phyloP scores from a whole-genome alignment of 2,329 filamentous ascomycete species.

The Xylariaceae sp. region DNA sequence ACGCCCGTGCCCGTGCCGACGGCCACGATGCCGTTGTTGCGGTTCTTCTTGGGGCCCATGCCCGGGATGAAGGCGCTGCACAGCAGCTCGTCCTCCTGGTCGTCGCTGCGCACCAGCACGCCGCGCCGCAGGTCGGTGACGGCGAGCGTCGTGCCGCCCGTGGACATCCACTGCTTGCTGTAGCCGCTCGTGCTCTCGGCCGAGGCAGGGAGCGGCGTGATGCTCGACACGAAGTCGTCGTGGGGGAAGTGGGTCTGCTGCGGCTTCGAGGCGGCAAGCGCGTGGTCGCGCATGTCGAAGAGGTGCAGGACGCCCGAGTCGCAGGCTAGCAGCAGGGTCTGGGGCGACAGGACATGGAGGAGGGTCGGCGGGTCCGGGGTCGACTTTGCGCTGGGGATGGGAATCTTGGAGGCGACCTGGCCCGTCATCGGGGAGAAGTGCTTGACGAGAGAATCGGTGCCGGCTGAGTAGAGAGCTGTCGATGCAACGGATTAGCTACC shows the following conservation, averaged over 20 bases:
- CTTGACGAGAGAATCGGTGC: constrained; percentile 61
- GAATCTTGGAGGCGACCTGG: constrained; percentile 78
- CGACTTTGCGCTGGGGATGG: constrained; percentile 62
- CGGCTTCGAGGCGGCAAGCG: constrained; percentile 63
- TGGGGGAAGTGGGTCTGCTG: constrained; percentile 84
- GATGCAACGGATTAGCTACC: constrained; percentile 16
- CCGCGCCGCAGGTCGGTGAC: constrained; percentile 87
- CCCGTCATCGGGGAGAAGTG: constrained; percentile 62
- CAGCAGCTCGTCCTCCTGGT: constrained; percentile 93
- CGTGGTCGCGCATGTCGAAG: constrained; percentile 73
- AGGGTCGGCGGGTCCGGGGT: constrained; percentile 75
- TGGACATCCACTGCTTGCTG: constrained; percentile 93
- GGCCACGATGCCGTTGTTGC: constrained; percentile 74
- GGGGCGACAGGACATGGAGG: constrained; percentile 81
- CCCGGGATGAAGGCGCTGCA: constrained; percentile 78
- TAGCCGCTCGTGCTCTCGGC: constrained; percentile 83
- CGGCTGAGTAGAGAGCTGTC: constrained; percentile 64
- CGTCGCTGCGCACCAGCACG: constrained; percentile 85
- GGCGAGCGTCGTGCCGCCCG: constrained; percentile 86
- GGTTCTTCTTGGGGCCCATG: constrained; percentile 66
- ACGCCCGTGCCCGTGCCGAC: constrained; percentile 78
- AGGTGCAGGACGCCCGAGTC: constrained; percentile 90
- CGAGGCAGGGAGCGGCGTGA: constrained; percentile 80
- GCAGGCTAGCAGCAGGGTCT: constrained; percentile 85
- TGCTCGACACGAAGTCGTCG: constrained; percentile 87